A percentile compares a stretch with the other conserved stretches of the same genome.
Conservation (phyloP, 164 flowering plant genomes). For the Magnolia changhungtana region DNA sequence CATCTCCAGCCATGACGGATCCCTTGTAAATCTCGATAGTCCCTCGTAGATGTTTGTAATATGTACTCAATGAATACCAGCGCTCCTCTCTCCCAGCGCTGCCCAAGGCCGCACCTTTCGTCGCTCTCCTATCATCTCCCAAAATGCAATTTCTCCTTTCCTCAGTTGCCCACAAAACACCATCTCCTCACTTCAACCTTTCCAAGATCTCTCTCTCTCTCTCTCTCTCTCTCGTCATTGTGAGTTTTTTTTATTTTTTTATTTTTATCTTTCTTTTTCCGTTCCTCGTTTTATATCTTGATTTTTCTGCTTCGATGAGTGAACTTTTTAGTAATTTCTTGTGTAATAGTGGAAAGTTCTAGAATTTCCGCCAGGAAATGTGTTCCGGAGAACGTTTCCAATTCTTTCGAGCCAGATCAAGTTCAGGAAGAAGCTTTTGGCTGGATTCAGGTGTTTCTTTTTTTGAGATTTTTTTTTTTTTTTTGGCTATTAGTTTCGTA, state of each 20-base stretch:
- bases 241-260: not conserved
- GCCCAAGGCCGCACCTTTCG: not conserved
- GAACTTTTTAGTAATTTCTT: not conserved
- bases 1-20: too few relatives aligned
- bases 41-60: not conserved
- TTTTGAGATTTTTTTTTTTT: too few relatives aligned
- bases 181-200: not conserved
- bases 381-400: slow-evolving; percentile 24
- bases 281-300: not conserved
- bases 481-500: not conserved
- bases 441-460: not conserved
- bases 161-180: not conserved
- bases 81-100: not conserved
- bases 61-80: not conserved
- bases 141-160: not conserved
- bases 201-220: not conserved
- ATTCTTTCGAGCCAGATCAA: slow-evolving; percentile 18
- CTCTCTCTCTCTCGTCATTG: not conserved
- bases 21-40: not conserved
- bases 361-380: slow-evolving; percentile 17
- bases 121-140: not conserved
- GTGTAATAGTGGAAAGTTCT: slow-evolving; percentile 11
- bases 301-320: not conserved
- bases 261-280: too few relatives aligned
- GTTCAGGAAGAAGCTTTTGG: not conserved